Percentiles rank a stretch among this genome's conserved stretches.
Evolutionary conservation across 805 yeast species (phyloP).

Genomic region (Saturnispora sekii): DNA sequence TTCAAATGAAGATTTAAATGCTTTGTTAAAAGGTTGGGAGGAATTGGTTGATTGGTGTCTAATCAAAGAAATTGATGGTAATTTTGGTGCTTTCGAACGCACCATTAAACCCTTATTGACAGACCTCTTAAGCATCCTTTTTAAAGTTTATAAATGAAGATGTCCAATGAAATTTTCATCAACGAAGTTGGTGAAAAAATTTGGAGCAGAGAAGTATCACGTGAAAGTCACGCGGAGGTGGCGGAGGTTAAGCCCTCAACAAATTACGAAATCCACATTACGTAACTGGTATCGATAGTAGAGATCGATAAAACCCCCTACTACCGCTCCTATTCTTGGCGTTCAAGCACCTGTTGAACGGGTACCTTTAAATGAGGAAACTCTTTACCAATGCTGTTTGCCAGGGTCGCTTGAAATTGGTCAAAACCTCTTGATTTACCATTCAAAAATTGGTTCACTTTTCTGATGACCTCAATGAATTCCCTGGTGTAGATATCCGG

Average conservation of each 20-base stretch:
- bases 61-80: not conserved
- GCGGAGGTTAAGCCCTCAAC: constrained; percentile 1
- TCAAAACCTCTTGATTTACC: constrained; percentile 64
- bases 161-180: not conserved
- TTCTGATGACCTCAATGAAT: constrained; percentile 87
- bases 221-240: not conserved
- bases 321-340: no score
- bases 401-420: constrained; percentile 52
- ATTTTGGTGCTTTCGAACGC: not conserved
- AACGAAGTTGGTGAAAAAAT: not conserved
- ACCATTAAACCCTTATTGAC: not conserved
- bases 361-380: constrained; percentile 63
- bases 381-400: constrained; percentile 59
- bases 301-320: no score
- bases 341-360: constrained; percentile 40
- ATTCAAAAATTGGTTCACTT: constrained; percentile 76
- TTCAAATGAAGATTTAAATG: constrained; percentile 10
- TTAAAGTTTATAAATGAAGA: not conserved
- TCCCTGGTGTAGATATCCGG: constrained; percentile 97
- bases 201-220: not conserved
- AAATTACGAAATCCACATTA: not conserved
- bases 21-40: constrained; percentile 4
- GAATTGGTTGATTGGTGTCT: not conserved
- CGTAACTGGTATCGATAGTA: not conserved
- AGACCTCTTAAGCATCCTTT: not conserved